Evolutionary conservation across 129 eudicot genomes (phyloP).

Genomic region (Flaveria bidentis): DNA sequence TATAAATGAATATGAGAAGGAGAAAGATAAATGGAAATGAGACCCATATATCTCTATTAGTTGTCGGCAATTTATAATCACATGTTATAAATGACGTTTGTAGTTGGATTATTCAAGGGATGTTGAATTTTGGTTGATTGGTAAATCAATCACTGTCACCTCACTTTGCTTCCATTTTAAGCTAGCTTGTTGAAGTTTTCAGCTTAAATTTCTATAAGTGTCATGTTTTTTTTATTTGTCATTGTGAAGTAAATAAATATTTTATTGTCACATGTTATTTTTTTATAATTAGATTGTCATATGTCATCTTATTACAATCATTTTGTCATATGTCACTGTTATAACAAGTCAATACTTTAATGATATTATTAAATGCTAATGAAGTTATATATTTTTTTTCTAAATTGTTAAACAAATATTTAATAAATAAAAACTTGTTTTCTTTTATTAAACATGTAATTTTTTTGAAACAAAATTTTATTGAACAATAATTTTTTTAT

Average conservation of each 20-base stretch:
- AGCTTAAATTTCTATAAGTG: neutral
- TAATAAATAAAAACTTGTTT: no score
- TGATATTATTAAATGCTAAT: no score
- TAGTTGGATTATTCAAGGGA: neutral
- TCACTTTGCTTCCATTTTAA: conserved; percentile 7
- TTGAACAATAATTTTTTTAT: no score
- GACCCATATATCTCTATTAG: neutral
- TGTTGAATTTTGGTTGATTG: conserved; percentile 14
- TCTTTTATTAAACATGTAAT: no score
- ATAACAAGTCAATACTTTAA: no score
- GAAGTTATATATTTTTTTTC: no score
- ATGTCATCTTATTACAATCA: no score
- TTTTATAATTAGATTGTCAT: no score
- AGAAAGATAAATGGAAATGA: neutral
- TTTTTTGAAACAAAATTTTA: no score
- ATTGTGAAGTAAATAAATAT: neutral
- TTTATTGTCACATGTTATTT: no score
- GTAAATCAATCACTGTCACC: conserved; percentile 2
- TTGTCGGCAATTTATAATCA: neutral
- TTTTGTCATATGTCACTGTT: no score
- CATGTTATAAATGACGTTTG: neutral
- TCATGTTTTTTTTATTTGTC: neutral
- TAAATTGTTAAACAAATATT: no score
- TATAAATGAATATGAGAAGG: neutral
- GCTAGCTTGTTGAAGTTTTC: neutral